These are phyloP conservation scores for Blastobotrys serpentis DNA, from an alignment of 1,139 yeast species.

Conservation along the genomic window DNA sequence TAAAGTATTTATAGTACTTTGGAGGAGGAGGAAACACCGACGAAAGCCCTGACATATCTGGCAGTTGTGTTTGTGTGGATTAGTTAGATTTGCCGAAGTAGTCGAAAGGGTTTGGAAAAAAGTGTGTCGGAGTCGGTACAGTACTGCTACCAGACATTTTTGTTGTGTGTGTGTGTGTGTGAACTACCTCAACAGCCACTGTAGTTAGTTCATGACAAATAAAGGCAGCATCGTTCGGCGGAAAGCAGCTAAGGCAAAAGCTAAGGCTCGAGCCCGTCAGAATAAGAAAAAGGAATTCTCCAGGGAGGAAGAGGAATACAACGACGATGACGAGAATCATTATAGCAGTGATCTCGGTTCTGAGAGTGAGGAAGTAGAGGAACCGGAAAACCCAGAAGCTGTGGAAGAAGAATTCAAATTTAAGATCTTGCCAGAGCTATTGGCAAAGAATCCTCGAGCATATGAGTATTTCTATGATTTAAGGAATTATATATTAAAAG, in stretches of 20 bases:
- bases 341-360: slow-evolving; percentile 11
- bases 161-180: neutral
- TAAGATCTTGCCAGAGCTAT: slow-evolving; percentile 1
- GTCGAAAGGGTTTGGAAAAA: too few species aligned
- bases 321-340: slow-evolving; percentile 13
- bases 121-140: too few species aligned
- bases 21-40: slow-evolving; percentile 90
- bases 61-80: neutral
- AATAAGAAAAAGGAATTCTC: slow-evolving; percentile 3
- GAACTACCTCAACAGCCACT: too few species aligned
- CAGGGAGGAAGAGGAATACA: slow-evolving; percentile 6
- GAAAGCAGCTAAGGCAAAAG: slow-evolving; percentile 14
- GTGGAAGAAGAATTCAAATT: slow-evolving; percentile 5
- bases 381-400: neutral
- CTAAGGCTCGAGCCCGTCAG: slow-evolving; percentile 8
- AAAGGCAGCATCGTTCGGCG: slow-evolving; percentile 12
- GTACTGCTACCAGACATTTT: too few species aligned
- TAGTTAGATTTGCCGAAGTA: too few species aligned
- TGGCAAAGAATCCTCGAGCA: slow-evolving; percentile 5
- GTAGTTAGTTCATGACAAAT: too few species aligned
- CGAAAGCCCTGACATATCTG: slow-evolving; percentile 43
- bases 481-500: neutral
- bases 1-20: slow-evolving; percentile 65
- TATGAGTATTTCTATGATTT: slow-evolving; percentile 5
- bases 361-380: slow-evolving; percentile 3